phyloP scores from a whole-genome alignment of 495 filamentous ascomycete species.

The Daldinia loculata region DNA sequence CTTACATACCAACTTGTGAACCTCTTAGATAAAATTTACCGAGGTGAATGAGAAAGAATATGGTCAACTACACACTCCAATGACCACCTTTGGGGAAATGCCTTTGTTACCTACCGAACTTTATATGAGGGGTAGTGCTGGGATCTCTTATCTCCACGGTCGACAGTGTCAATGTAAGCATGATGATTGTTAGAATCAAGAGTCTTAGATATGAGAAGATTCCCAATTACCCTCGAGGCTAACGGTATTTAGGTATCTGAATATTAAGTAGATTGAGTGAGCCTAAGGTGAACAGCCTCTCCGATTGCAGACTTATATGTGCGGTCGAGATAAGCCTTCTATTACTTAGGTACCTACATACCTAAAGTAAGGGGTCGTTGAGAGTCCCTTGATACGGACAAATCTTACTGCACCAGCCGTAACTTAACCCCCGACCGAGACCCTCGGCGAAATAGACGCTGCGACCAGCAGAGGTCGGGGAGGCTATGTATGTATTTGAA shows the following conservation, averaged over 20 bases:
- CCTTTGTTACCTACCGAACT: not conserved
- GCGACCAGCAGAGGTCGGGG: not conserved
- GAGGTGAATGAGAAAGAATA: not conserved
- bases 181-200: too few species aligned
- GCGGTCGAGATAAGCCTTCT: slow-evolving; percentile 8
- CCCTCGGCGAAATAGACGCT: not conserved
- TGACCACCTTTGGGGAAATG: not conserved
- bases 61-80: too few species aligned
- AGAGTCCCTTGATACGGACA: not conserved
- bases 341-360: not conserved
- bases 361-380: slow-evolving; percentile 3
- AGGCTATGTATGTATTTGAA: not conserved
- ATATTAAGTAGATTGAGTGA: not conserved
- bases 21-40: not conserved
- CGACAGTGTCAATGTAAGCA: not conserved
- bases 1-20: not conserved
- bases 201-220: not conserved
- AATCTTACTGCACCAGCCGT: not conserved
- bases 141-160: not conserved
- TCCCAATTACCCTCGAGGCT: not conserved
- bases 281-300: not conserved
- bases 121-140: not conserved
- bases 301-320: not conserved
- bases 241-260: not conserved
- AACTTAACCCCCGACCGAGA: not conserved